Evolutionary conservation across 2,329 filamentous ascomycete species (phyloP), one percentile per base, ranked within the genome.

Genomic region (Bimuria novae-zelandiae): DNA sequence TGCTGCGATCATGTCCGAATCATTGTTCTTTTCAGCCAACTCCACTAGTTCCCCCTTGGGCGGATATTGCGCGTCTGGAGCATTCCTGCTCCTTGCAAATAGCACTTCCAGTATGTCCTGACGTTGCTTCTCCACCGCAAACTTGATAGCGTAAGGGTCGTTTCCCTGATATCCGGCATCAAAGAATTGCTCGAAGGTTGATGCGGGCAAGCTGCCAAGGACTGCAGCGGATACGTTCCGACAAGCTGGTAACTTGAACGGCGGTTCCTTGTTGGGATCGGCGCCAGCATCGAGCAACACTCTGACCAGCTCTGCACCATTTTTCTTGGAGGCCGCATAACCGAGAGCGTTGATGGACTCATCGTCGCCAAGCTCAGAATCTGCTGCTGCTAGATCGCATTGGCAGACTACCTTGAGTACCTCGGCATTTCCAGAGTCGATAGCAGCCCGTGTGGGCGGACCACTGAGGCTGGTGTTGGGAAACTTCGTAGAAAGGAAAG

Each of bases 211-310:
- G 3, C 27, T 35, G 3, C 21, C 46, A 3, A 45, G 29, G 2
- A 54, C 40, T 12, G 51, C 51, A n/a, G 51, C 51, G 17, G 51
- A 49, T 2, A 54, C 40, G 21, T 49, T 54, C 45, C 45, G 44
- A 16, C 22, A 33, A 17, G 23, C 33, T 14, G 51, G 46, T n/a
- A 54, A 6, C 14, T n/a, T 43, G 39, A 49, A 50, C 17, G 51
- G 51, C n/a, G 51, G 51, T 3, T 22, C 21, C 11, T 30, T 17
- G 14, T 50, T 54, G 27, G 53, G 48, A 14, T 55, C 49, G 10
- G 53, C 53, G 22, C 53, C 53, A 32, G 49, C 49, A n/a, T 55
- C 49, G 29, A 55, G 53, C 6, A 55, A 25, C 37, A 47, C 46
- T 45, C 52, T 55, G 17, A 55, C 25, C 16, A 55, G 37, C 32